Evolutionary conservation across 129 eudicot species (phyloP), one percentile per base, ranked within the genome.

Genomic region (Tanacetum coccineum): DNA sequence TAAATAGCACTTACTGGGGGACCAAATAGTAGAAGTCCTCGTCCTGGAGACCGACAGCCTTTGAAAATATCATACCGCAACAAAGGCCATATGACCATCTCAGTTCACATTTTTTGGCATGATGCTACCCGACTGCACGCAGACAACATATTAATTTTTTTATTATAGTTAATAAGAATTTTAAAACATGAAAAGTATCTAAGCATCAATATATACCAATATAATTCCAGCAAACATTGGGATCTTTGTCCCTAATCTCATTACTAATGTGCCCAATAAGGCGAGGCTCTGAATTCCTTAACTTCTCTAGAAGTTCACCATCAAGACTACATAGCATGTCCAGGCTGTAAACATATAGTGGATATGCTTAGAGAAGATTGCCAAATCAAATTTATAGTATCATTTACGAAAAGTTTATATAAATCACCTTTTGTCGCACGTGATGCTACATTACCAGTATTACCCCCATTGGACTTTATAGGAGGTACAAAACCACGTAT

Each of bases 11-110:
- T 86, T 78, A 93, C 98, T 5, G 98, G 96, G 53, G 98, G 98
- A 46, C 98, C 98, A 86, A 93, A 88, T 53, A 94, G 78, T 70
- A 94, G 96, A 86, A 94, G 99, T 60, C 99, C 99, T 59, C 95
- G 76, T 67, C 96, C 99, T 11, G 95, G 99, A 70, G 99, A 81
- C 68, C 99, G 95, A 57, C 92, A 84, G 19, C 99, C 96, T 77
- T 87, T 81, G 62, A 94, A 94, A 53, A 94, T 84, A 76, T 94
- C 96, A 18, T 95, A 95, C 14, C 99, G 92, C 81, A 89, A 79
- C 72, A 93, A 80, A 74, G 99, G 99, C 88, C 90, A 93, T 62
- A 93, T 87, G 49, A 93, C 95, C 96, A 93, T 93, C 81, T 93
- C 96, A 30, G 90, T 93, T 19, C 99, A 60, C 99, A 84, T 73